Conservation (phyloP, 2,329 filamentous ascomycete genomes). For the Fusarium camptoceras region DNA sequence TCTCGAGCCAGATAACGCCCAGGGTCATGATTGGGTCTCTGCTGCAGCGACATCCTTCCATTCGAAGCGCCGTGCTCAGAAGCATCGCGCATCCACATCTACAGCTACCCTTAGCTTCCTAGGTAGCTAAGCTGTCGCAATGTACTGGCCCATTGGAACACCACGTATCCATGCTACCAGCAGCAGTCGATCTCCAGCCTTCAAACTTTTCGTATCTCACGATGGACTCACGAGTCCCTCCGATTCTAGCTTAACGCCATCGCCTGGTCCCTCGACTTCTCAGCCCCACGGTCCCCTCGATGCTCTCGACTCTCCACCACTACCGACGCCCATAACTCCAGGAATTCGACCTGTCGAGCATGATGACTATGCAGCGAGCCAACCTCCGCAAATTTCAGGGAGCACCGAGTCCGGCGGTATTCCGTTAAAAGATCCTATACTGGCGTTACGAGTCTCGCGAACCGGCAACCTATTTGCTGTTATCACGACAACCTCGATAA, state of each 20-base stretch:
- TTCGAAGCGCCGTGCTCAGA: conserved; percentile 28
- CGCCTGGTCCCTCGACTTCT: conserved; percentile 30
- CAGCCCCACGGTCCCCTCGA: conserved; percentile 49
- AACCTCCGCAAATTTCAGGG: conserved; percentile 43
- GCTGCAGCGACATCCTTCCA: conserved; percentile 28
- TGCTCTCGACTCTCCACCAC: conserved; percentile 50
- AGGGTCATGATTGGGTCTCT: conserved; percentile 46
- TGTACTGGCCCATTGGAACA: conserved; percentile 93
- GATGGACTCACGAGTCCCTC: conserved; percentile 65
- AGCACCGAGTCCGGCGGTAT: conserved; percentile 49
- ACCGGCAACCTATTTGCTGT: conserved; percentile 87
- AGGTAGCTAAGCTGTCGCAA: conserved; percentile 59
- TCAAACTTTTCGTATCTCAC: conserved; percentile 66
- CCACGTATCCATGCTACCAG: conserved; percentile 85
- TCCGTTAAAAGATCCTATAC: conserved; percentile 71
- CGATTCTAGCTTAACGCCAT: conserved; percentile 42
- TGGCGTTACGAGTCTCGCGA: conserved; percentile 81
- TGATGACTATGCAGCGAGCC: conserved; percentile 53
- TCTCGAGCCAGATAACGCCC: conserved; percentile 27
- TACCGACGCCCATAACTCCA: conserved; percentile 65
- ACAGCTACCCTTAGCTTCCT: conserved; percentile 41
- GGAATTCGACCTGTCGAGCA: conserved; percentile 70
- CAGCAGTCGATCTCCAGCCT: conserved; percentile 68
- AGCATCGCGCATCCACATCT: conserved; percentile 36
- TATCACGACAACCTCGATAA: conserved; percentile 85